A percentile compares a stretch with the other conserved stretches of the same genome.
Evolutionary conservation across 805 yeast genomes (phyloP).

Genomic region (Wickerhamia fluorescens): DNA sequence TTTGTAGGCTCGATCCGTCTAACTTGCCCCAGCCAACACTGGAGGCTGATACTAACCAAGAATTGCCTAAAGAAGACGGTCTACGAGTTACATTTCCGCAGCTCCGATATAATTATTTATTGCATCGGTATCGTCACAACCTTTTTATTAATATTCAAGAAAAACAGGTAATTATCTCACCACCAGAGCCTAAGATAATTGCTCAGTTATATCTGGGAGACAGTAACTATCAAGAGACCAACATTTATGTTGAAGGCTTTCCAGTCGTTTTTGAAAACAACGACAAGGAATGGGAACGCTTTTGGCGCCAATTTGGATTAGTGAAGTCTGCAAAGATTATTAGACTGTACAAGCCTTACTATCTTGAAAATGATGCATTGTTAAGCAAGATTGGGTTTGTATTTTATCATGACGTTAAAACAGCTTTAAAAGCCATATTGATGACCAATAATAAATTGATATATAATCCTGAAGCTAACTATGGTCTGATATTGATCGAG

Average conservation of each 20-base stretch:
- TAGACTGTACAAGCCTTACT: slow-evolving; percentile 38
- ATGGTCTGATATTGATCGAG: slow-evolving; percentile 21
- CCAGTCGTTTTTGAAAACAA: slow-evolving; percentile 50
- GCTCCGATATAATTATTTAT: no score
- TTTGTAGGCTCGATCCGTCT: slow-evolving; percentile 9
- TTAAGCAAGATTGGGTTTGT: slow-evolving; percentile 46
- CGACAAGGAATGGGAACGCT: slow-evolving; percentile 33
- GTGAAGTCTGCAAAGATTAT: slow-evolving; percentile 37
- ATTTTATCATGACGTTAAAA: slow-evolving; percentile 47
- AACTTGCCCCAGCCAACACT: no score
- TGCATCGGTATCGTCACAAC: no score
- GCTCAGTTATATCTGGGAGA: no score
- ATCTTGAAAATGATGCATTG: slow-evolving; percentile 15
- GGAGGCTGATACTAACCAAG: no score
- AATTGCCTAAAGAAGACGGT: no score
- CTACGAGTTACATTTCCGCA: no score
- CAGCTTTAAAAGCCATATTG: slow-evolving; percentile 58
- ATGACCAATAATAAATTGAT: slow-evolving; percentile 37
- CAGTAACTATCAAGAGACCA: slow-evolving; percentile 61
- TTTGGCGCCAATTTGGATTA: slow-evolving; percentile 34
- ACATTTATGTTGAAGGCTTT: slow-evolving; percentile 63
- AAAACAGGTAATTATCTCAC: no score
- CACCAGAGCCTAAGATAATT: no score
- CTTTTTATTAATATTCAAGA: no score
- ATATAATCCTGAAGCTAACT: slow-evolving; percentile 4